Conservation (phyloP, 176 grass and related monocot species). For the Triticum dicoccoides region DNA sequence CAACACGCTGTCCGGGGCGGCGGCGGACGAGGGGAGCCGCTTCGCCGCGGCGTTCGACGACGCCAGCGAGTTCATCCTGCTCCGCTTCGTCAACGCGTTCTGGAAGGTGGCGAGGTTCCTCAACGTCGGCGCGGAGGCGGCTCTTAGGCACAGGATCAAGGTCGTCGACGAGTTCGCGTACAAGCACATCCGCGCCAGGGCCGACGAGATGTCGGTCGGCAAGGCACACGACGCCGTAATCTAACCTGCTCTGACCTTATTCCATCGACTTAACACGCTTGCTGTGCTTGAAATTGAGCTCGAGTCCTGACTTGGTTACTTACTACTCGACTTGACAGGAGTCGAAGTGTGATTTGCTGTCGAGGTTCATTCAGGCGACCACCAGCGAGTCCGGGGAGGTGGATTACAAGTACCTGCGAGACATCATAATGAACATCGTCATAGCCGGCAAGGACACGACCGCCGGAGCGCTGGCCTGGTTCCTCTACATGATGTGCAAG, state of each 20-base stretch:
- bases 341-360: slow-evolving; percentile 43
- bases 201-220: slow-evolving; percentile 13
- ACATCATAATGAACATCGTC: slow-evolving; percentile 62
- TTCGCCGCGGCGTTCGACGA: slow-evolving; percentile 74
- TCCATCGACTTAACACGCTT: background rate
- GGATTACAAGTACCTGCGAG: slow-evolving; percentile 49
- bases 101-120: slow-evolving; percentile 51
- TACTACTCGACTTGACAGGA: background rate
- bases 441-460: slow-evolving; percentile 70
- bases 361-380: slow-evolving; percentile 36
- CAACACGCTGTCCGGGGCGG: slow-evolving; percentile 27
- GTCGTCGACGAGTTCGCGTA: slow-evolving; percentile 57
- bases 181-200: slow-evolving; percentile 27
- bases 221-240: slow-evolving; percentile 18
- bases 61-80: slow-evolving; percentile 48
- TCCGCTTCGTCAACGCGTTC: slow-evolving; percentile 53
- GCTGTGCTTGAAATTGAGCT: background rate
- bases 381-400: slow-evolving; percentile 32
- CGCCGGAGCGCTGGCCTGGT: slow-evolving; percentile 53
- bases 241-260: background rate
- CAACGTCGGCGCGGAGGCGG: slow-evolving; percentile 42
- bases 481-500: slow-evolving; percentile 68
- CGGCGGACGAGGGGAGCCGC: slow-evolving; percentile 7
- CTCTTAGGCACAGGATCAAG: slow-evolving; percentile 35
- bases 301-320: background rate